phyloP scores from a whole-genome alignment of 495 filamentous ascomycete species.

The Gamarada debralockiae region DNA sequence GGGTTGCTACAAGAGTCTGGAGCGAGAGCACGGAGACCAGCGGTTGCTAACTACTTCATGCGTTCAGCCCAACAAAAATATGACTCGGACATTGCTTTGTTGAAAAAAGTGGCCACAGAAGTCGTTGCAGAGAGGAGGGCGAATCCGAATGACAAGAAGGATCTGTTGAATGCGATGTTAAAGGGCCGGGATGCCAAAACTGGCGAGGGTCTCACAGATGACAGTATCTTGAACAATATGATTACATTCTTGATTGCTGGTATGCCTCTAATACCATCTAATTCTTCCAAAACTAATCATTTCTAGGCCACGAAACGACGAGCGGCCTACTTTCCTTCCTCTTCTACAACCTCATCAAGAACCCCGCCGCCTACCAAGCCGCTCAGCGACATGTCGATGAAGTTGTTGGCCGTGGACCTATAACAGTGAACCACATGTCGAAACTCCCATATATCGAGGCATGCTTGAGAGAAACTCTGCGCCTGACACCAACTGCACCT shows the following conservation, averaged over 20 bases:
- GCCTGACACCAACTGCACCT: constrained; percentile 61
- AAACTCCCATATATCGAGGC: constrained; percentile 58
- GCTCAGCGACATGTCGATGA: constrained; percentile 37
- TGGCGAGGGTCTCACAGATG: constrained; percentile 55
- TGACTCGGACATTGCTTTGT: constrained; percentile 49
- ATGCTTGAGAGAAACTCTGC: constrained; percentile 65
- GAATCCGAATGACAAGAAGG: constrained; percentile 56
- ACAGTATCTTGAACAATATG: constrained; percentile 65
- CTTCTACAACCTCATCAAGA: constrained; percentile 35
- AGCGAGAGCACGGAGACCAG: constrained; percentile 45
- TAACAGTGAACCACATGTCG: constrained; percentile 63
- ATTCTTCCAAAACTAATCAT: neutral
- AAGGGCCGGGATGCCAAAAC: constrained; percentile 63
- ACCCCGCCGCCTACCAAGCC: constrained; percentile 29
- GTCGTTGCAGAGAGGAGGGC: constrained; percentile 56
- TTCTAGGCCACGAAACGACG: constrained; percentile 67
- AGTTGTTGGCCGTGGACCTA: constrained; percentile 59
- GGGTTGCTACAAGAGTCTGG: constrained; percentile 54
- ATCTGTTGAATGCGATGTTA: constrained; percentile 69
- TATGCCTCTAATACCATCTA: constrained; percentile 3
- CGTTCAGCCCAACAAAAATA: constrained; percentile 53
- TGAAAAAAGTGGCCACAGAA: constrained; percentile 52
- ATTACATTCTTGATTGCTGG: constrained; percentile 64
- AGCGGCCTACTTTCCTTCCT: constrained; percentile 51
- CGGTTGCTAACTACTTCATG: constrained; percentile 46